Conservation (phyloP, 768 basidiomycete genomes). For the Naematelia encephala region DNA sequence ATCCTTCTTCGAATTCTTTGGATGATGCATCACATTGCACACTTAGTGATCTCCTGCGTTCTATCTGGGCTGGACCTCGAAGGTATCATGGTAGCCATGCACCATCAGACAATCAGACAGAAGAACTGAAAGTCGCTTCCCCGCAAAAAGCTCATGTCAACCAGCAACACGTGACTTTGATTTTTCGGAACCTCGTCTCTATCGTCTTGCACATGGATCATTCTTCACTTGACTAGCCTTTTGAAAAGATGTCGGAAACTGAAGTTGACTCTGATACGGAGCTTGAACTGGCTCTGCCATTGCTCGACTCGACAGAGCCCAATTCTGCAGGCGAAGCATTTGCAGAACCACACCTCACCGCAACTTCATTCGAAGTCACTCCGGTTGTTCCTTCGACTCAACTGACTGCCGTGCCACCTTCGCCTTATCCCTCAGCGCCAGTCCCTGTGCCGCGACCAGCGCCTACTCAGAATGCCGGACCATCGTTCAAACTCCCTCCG, state of each 20-base stretch:
- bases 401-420: too few relatives aligned
- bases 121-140: too few relatives aligned
- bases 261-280: not conserved
- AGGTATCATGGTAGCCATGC: too few relatives aligned
- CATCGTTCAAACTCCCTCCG: constrained; percentile 4
- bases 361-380: not conserved
- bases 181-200: not conserved
- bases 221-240: not conserved
- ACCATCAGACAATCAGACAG: too few relatives aligned
- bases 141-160: not conserved
- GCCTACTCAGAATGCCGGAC: not conserved
- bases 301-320: not conserved
- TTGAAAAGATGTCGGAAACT: not conserved
- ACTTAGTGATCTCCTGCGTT: not conserved
- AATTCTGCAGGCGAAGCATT: not conserved
- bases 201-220: not conserved
- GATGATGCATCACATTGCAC: not conserved
- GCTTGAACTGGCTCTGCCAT: not conserved
- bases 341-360: not conserved
- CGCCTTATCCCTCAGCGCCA: too few relatives aligned
- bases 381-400: not conserved
- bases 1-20: not conserved
- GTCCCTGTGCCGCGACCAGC: too few relatives aligned
- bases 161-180: not conserved
- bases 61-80: too few relatives aligned